These are phyloP conservation scores for Saccharum hybrid DNA, from an alignment of 202 grass and related monocot genomes.

Conservation along the genomic window DNA sequence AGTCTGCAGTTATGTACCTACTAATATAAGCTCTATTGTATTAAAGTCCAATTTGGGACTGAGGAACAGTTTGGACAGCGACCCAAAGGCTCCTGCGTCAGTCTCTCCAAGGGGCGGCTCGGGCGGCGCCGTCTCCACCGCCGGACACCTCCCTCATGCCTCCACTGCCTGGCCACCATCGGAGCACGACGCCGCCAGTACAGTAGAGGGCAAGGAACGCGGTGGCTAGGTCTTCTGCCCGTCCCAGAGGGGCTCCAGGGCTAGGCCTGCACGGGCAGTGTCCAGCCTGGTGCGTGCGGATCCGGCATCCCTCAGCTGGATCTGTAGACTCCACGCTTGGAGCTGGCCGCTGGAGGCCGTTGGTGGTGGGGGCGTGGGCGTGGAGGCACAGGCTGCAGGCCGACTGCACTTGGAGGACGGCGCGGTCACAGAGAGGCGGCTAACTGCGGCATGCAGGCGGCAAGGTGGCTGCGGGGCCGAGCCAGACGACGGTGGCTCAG, in stretches of 20 bases:
- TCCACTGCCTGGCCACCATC: neutral
- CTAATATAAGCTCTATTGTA: slow-evolving; percentile 15
- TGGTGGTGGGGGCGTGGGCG: neutral
- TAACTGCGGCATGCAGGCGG: neutral
- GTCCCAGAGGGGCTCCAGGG: neutral
- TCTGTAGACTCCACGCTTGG: neutral
- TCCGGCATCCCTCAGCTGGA: neutral
- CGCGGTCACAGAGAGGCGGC: neutral
- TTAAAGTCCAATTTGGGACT: slow-evolving; percentile 5
- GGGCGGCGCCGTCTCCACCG: neutral
- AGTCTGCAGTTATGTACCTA: neutral
- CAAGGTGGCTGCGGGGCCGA: neutral
- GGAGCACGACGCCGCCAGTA: neutral
- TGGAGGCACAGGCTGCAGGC: neutral
- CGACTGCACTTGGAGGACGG: neutral
- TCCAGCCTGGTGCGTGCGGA: neutral
- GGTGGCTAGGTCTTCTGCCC: neutral
- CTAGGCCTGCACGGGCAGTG: neutral
- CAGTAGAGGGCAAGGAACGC: neutral
- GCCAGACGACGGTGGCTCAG: neutral
- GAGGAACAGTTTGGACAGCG: neutral
- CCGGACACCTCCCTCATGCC: neutral
- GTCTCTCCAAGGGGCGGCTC: neutral
- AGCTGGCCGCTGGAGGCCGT: neutral
- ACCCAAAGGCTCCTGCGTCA: neutral